These are phyloP conservation scores for Colletotrichum chrysophilum DNA, from an alignment of 2,329 filamentous ascomycete genomes.

Conservation along the genomic window DNA sequence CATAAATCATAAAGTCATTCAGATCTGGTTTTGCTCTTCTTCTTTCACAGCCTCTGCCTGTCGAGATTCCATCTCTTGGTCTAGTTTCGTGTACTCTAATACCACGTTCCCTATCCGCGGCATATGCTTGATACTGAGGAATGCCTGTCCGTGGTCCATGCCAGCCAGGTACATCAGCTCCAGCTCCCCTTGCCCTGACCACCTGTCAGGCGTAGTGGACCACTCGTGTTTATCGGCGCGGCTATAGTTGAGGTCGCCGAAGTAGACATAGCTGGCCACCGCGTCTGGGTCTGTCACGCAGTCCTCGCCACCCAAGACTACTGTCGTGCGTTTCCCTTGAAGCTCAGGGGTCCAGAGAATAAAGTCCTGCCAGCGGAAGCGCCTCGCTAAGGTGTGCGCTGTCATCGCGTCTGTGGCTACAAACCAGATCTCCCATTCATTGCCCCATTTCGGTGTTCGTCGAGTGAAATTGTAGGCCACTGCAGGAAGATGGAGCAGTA, in stretches of 20 bases:
- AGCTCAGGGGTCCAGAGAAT: conserved; percentile 74
- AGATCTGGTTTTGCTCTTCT: conserved; percentile 8
- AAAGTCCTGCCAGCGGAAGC: conserved; percentile 77
- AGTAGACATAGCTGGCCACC: conserved; percentile 29
- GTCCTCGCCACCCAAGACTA: conserved; percentile 27
- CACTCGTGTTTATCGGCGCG: conserved; percentile 21
- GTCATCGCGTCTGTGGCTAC: conserved; percentile 73
- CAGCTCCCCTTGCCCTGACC: conserved; percentile 28
- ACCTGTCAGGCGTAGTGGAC: conserved; percentile 14
- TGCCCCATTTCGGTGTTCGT: conserved; percentile 57
- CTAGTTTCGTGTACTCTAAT: conserved; percentile 11
- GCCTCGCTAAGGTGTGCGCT: conserved; percentile 65
- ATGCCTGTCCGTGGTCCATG: conserved; percentile 28
- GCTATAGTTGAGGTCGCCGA: conserved; percentile 22
- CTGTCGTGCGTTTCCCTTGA: conserved; percentile 30
- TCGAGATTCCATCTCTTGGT: neutral
- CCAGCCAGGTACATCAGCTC: conserved; percentile 29
- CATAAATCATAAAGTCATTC: neutral
- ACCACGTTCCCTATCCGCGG: conserved; percentile 13
- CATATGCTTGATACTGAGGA: conserved; percentile 16
- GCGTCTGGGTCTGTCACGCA: conserved; percentile 26
- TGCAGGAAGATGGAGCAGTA: conserved; percentile 71
- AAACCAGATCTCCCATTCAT: conserved; percentile 74
- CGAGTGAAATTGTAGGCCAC: conserved; percentile 76
- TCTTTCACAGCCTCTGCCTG: conserved; percentile 1